Base-by-base conservation (phyloP, 495 filamentous ascomycete species). In the Alectoria sarmentosa region DNA sequence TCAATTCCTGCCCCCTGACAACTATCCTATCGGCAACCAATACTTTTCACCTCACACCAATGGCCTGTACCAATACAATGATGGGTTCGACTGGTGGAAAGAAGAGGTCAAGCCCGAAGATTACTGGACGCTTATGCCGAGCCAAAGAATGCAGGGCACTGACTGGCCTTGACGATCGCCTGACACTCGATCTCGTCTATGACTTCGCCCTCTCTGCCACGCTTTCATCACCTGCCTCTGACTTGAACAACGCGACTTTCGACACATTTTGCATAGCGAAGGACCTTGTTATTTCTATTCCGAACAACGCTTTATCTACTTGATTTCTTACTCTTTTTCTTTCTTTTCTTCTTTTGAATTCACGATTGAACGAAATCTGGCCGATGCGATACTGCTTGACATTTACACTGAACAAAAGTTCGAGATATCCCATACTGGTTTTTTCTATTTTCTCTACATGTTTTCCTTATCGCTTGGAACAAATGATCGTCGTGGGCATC, bases 61-160 rank as follows among this genome's bases (percentile, higher is more conserved):
- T 26, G 52, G 21, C 23, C 6, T 62, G 6, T 55, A 55, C 38
- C 58, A 61, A 14, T 59, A 48, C 41, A 58, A 26, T 39, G 58
- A 55, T 4, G 38, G 26, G 4, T 11, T 52, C 1, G 52, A 68
- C 19, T 38, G 58, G 39, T 65, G 57, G 39, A 62, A 28, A 28
- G 55, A 62, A 44, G 57, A 65, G 19, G 11, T 64, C 13, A 68
- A 68, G 42, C 34, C 59, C 4, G 66, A 65, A 37, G 44, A 52
- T 36, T 58, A 32, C 19, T 65, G 52, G 44, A 32, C 23, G 32
- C 39, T 37, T 6, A 34, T 64, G 55, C 62, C 62, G n/a, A 28
- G 26, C 11, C 28, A 64, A 19, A 59, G 62, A 23, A 46, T 64
- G 46, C 37, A 48, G 19, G 19, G 42, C 48, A 34, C 11, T 11